These are phyloP conservation scores for Colletotrichum coccodes DNA, from an alignment of 2,329 filamentous ascomycete species.

Conservation along the genomic window DNA sequence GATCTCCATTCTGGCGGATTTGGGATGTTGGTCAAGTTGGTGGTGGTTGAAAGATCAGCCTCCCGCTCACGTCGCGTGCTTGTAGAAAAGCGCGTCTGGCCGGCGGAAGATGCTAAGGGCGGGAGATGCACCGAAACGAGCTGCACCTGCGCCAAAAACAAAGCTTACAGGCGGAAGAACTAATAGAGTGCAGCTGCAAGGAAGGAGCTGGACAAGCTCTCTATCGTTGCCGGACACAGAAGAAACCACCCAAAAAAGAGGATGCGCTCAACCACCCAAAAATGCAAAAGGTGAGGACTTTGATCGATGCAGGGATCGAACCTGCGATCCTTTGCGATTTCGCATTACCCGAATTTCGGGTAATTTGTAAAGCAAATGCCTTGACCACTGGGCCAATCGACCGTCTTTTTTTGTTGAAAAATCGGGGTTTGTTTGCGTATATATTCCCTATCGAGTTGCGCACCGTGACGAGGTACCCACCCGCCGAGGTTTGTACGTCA, in stretches of 20 bases:
- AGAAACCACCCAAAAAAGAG: not conserved
- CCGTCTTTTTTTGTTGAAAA: slow-evolving; percentile 15
- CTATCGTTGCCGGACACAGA: not conserved
- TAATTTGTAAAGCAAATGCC: slow-evolving; percentile 54
- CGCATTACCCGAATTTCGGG: no score
- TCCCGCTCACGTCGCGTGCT: slow-evolving; percentile 29
- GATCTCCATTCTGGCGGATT: slow-evolving; percentile 59
- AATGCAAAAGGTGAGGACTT: slow-evolving; percentile 28
- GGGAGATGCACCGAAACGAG: slow-evolving; percentile 14
- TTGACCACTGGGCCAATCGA: slow-evolving; percentile 53
- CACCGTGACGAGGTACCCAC: not conserved
- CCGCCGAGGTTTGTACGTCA: not conserved
- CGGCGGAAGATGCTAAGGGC: not conserved
- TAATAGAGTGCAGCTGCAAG: not conserved
- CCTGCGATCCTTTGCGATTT: slow-evolving; percentile 55
- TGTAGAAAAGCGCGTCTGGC: slow-evolving; percentile 18
- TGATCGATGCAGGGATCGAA: slow-evolving; percentile 57
- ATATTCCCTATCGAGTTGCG: no score
- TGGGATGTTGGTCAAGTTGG: not conserved
- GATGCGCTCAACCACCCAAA: not conserved
- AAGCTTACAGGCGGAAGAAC: not conserved
- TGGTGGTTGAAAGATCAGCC: slow-evolving; percentile 2
- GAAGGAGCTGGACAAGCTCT: not conserved
- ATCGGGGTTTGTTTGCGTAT: rapidly evolving
- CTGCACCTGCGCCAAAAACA: slow-evolving; percentile 4